These are phyloP conservation scores for Phialophora macrospora DNA, from an alignment of 2,329 filamentous ascomycete genomes.

Conservation along the genomic window DNA sequence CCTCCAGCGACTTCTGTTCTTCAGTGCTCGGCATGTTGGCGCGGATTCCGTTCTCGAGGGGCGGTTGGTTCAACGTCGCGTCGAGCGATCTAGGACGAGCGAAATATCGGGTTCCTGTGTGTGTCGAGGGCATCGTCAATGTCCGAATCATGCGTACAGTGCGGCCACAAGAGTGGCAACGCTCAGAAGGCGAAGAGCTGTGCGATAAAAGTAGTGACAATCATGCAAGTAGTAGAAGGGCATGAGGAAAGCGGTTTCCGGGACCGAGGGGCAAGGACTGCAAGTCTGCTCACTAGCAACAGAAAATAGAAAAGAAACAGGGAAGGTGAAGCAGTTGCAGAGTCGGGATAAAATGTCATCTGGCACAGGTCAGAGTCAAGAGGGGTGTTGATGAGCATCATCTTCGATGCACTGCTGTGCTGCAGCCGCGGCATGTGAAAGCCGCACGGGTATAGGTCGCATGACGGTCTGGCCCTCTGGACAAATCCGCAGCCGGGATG, in stretches of 20 bases:
- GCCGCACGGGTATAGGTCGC: conserved; percentile 8
- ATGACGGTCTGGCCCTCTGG: conserved; percentile 6
- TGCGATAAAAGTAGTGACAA: conserved; percentile 93
- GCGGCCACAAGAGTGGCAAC: conserved; percentile 79
- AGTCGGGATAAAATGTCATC: conserved; percentile 22
- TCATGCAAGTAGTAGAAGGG: conserved; percentile 81
- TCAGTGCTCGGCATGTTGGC: conserved; percentile 40
- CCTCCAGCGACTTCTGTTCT: conserved; percentile 38
- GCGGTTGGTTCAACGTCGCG: conserved; percentile 63
- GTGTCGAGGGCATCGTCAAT: conserved; percentile 62
- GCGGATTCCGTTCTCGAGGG: conserved; percentile 60
- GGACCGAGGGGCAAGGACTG: conserved; percentile 37
- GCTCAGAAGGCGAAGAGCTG: conserved; percentile 81
- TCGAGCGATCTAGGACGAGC: conserved; percentile 73
- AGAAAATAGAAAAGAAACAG: conserved; percentile 16
- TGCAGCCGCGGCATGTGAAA: conserved; percentile 20
- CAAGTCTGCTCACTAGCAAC: conserved; percentile 1
- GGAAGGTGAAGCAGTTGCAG: neutral
- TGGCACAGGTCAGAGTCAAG: conserved; percentile 19
- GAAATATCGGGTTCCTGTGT: conserved; percentile 72
- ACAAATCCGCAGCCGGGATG: conserved; percentile 8
- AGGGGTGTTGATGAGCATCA: conserved; percentile 29
- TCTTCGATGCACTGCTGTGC: conserved; percentile 11
- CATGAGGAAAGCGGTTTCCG: conserved; percentile 57
- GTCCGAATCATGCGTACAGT: conserved; percentile 66